Evolutionary conservation across 1,139 yeast genomes (phyloP).

Genomic region (Torulaspora pretoriensis): DNA sequence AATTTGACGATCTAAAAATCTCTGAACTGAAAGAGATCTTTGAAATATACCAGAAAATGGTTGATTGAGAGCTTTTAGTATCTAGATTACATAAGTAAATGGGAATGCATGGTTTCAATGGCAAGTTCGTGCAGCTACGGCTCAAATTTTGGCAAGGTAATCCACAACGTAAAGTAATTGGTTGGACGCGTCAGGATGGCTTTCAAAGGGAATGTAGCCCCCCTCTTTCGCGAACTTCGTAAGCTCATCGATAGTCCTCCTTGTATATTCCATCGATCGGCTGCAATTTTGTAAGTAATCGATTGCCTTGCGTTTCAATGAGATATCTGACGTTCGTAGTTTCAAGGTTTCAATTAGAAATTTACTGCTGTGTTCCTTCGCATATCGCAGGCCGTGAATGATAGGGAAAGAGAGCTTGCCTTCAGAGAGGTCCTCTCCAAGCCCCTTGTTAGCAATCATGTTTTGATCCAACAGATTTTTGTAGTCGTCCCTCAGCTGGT

Average conservation of each 20-base stretch:
- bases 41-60: slow-evolving; percentile 31
- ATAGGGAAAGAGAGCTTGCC: slow-evolving; percentile 87
- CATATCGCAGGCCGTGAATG: slow-evolving; percentile 52
- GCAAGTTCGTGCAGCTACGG: background rate
- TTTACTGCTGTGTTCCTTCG: slow-evolving; percentile 39
- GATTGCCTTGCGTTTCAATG: slow-evolving; percentile 48
- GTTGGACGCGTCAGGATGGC: slow-evolving; percentile 10
- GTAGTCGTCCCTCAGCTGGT: slow-evolving; percentile 81
- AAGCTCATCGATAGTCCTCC: slow-evolving; percentile 17
- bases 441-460: slow-evolving; percentile 67
- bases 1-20: slow-evolving; percentile 32
- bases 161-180: slow-evolving; percentile 16
- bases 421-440: slow-evolving; percentile 82
- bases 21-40: slow-evolving; percentile 30
- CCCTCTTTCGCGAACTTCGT: slow-evolving; percentile 17
- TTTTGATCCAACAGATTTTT: slow-evolving; percentile 54
- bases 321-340: slow-evolving; percentile 41
- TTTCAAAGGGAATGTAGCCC: slow-evolving; percentile 19
- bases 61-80: slow-evolving; percentile 13
- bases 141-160: slow-evolving; percentile 11
- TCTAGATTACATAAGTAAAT: slow-evolving; percentile 2
- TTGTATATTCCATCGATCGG: slow-evolving; percentile 32
- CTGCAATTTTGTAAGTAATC: slow-evolving; percentile 43
- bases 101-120: slow-evolving; percentile 2
- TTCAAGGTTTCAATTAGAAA: slow-evolving; percentile 38